Conservation (phyloP, 2,329 filamentous ascomycete genomes). For the Davidsoniella neocaledoniae region DNA sequence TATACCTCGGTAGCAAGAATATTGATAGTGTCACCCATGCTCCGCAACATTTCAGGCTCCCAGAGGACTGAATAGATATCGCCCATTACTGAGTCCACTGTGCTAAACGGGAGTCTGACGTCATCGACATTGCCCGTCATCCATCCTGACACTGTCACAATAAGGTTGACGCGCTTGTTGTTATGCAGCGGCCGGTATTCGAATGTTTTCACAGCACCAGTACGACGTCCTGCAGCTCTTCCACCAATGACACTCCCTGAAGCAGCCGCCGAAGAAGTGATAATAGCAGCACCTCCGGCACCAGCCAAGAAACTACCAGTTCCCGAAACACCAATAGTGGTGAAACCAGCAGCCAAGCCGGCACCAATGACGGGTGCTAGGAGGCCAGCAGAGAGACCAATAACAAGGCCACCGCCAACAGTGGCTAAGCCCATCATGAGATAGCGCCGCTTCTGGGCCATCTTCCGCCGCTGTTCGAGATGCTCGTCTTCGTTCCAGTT, state of each 20-base stretch:
- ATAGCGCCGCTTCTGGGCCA: slow-evolving; percentile 65
- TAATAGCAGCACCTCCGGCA: slow-evolving; percentile 80
- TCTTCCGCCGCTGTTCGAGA: slow-evolving; percentile 70
- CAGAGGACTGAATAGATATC: slow-evolving; percentile 93
- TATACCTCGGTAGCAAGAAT: slow-evolving; percentile 89
- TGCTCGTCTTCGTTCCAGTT: slow-evolving; percentile 97
- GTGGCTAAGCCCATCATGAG: slow-evolving; percentile 95
- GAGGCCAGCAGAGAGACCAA: slow-evolving; percentile 82
- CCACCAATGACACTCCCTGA: slow-evolving; percentile 78
- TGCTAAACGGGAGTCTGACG: slow-evolving; percentile 87
- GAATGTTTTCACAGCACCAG: slow-evolving; percentile 85
- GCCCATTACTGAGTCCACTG: slow-evolving; percentile 93
- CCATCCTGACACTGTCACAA: slow-evolving; percentile 92
- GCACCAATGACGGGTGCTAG: slow-evolving; percentile 88
- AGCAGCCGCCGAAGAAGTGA: slow-evolving; percentile 74
- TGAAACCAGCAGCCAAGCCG: slow-evolving; percentile 84
- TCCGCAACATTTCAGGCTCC: slow-evolving; percentile 95
- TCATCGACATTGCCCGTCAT: slow-evolving; percentile 98
- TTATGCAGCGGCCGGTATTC: slow-evolving; percentile 95
- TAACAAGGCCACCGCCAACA: slow-evolving; percentile 85
- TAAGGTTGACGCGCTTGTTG: slow-evolving; percentile 91
- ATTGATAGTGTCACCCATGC: slow-evolving; percentile 97
- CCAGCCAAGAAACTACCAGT: slow-evolving; percentile 82
- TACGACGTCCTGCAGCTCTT: slow-evolving; percentile 71
- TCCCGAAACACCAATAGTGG: slow-evolving; percentile 81